Base-by-base conservation (phyloP, 2,329 filamentous ascomycete species). In the Arthrobotrys sphaeroides region DNA sequence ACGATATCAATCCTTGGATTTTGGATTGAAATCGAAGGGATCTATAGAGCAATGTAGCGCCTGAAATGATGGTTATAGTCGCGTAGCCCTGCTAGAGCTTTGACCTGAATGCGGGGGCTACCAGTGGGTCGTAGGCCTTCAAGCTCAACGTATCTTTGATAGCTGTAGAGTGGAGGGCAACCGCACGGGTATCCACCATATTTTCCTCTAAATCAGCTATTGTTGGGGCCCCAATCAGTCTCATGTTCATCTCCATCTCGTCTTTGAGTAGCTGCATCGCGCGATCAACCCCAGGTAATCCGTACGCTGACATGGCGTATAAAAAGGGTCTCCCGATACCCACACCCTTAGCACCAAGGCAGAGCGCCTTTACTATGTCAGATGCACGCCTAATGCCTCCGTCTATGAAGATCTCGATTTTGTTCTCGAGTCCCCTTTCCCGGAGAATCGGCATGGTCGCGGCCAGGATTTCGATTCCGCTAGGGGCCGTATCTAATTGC, bases 201-300 rank as follows among this genome's bases (percentile, higher is more conserved):
- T 89, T 89, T 0, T 94, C 90, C 77, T 91, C 92, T 77, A 99
- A 84, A 79, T 99, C 89, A 36, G 89, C 88, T 31, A 99, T 83
- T 74, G 84, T 89, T 18, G 86, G 88, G 73, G 89, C 91, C 7
- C 95, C 95, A 79, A 99, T 93, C 77, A 99, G 85, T 5, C 95
- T 89, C 95, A 99, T 98, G 81, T 94, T 95, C 94, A 98, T 98
- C 85, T 96, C 93, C 88, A 99, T 92, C 86, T 99, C 95, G 81
- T 98, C 95, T 84, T 92, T 93, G 79, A 97, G 87, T 72, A 97
- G 84, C 83, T 93, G 91, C 91, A 98, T 97, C 31, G 95, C 95
- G 33, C 92, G 88, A 81, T 96, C 92, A 18, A 98, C 94, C 77
- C 95, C 95, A 1, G 90, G 86, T 73, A 92, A 84, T 0, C 95